phyloP scores from a whole-genome alignment of 2,329 filamentous ascomycete species.

The Fusarium nodosum region DNA sequence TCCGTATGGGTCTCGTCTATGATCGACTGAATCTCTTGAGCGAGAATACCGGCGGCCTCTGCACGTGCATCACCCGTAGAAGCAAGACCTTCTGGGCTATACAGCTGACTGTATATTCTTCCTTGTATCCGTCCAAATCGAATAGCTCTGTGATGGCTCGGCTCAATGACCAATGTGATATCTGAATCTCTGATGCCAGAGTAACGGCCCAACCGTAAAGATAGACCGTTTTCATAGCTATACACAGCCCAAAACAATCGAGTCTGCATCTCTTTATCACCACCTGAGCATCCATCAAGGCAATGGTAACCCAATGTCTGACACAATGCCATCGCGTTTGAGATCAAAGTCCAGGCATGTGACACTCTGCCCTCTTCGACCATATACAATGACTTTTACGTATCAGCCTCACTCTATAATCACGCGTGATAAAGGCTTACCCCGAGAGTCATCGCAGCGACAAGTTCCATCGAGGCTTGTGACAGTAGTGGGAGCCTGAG shows the following conservation, averaged over 20 bases:
- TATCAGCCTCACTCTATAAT: rapidly evolving
- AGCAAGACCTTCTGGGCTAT: constrained; percentile 45
- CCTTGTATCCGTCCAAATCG: constrained; percentile 51
- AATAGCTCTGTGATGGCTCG: constrained; percentile 33
- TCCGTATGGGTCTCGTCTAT: constrained; percentile 29
- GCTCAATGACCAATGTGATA: constrained; percentile 44
- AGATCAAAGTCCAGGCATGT: constrained; percentile 55
- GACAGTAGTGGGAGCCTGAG: constrained; percentile 51
- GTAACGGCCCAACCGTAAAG: constrained; percentile 53
- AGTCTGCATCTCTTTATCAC: not conserved
- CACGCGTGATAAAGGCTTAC: constrained; percentile 34
- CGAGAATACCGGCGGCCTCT: not conserved
- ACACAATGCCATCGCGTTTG: constrained; percentile 53
- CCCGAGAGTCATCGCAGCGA: constrained; percentile 54
- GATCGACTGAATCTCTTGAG: constrained; percentile 22
- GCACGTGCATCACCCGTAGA: not conserved
- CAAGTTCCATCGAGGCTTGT: constrained; percentile 51
- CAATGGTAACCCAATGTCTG: constrained; percentile 54
- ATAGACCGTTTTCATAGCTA: constrained; percentile 54
- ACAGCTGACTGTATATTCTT: constrained; percentile 53
- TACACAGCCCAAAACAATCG: constrained; percentile 56
- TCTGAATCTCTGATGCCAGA: constrained; percentile 54
- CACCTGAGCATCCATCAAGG: not conserved
- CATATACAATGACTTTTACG: constrained; percentile 49
- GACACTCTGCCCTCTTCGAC: constrained; percentile 53